phyloP scores from a whole-genome alignment of 345 rosid species.

The Noccaea bulbosa region DNA sequence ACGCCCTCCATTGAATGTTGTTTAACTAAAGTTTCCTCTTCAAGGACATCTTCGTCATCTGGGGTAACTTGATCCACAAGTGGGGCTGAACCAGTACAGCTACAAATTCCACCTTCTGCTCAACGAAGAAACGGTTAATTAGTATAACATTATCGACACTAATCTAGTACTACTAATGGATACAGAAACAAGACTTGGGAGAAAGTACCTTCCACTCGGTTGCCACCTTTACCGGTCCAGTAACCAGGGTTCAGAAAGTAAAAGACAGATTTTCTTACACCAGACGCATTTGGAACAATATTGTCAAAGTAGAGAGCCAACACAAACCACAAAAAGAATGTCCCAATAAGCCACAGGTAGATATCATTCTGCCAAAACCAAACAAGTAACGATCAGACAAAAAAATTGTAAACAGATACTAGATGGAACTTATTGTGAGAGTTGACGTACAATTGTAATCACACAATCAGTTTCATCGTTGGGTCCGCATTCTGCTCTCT shows the following conservation, averaged over 20 bases:
- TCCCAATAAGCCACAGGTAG: slow-evolving; percentile 69
- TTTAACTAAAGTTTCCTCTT: slow-evolving; percentile 75
- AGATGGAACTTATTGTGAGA: slow-evolving; percentile 16
- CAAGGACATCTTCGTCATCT: slow-evolving; percentile 87
- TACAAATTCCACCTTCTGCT: slow-evolving; percentile 86
- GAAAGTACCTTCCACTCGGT: slow-evolving; percentile 63
- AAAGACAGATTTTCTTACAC: slow-evolving; percentile 72
- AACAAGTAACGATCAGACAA: slow-evolving; percentile 12
- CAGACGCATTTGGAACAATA: slow-evolving; percentile 77
- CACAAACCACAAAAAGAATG: slow-evolving; percentile 67
- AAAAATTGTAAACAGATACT: neutral
- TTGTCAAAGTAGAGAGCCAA: slow-evolving; percentile 88
- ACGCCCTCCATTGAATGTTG: slow-evolving; percentile 53
- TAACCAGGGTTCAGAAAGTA: slow-evolving; percentile 80
- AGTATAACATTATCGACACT: neutral
- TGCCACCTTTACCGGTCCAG: slow-evolving; percentile 93
- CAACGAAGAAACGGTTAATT: slow-evolving; percentile 1
- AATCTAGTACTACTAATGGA: slow-evolving; percentile 13
- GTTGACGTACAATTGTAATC: slow-evolving; percentile 68
- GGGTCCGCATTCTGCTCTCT: slow-evolving; percentile 59
- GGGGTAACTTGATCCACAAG: slow-evolving; percentile 55
- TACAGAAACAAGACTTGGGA: slow-evolving; percentile 29
- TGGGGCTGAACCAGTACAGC: slow-evolving; percentile 71
- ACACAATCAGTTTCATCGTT: slow-evolving; percentile 58
- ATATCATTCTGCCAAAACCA: slow-evolving; percentile 69